Conservation (phyloP, 306 rosid species). For the Pyrus pyrifolia region DNA sequence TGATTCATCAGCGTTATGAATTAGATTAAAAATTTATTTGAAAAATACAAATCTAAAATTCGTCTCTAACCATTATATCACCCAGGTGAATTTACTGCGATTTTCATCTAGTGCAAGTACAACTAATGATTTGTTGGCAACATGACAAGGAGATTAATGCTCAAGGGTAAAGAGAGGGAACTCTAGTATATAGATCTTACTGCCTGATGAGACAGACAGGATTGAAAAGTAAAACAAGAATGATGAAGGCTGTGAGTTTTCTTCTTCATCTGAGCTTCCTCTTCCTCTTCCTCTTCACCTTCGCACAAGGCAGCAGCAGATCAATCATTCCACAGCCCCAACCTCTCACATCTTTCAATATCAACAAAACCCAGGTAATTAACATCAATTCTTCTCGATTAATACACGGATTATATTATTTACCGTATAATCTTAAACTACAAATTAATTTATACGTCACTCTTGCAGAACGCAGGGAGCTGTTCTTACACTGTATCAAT, state of each 20-base stretch:
- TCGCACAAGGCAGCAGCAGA: constrained; percentile 16
- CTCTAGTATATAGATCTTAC: background rate
- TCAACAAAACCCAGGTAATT: constrained; percentile 24
- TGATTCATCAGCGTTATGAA: fast-evolving
- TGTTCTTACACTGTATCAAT: constrained; percentile 61
- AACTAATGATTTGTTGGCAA: background rate
- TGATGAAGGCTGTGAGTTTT: constrained; percentile 13
- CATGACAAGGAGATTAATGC: background rate
- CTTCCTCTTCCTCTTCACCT: background rate
- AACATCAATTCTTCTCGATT: background rate
- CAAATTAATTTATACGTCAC: background rate
- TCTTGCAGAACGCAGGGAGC: constrained; percentile 34
- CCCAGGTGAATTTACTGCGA: background rate
- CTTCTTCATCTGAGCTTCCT: constrained; percentile 19
- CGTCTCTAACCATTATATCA: fast-evolving
- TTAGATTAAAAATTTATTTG: too few species aligned
- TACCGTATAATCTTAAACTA: too few species aligned
- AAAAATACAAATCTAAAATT: too few species aligned
- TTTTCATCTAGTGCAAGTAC: background rate
- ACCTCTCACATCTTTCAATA: constrained; percentile 26
- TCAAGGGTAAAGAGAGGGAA: background rate
- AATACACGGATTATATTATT: background rate
- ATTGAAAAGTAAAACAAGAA: background rate
- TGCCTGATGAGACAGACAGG: background rate
- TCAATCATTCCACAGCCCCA: constrained; percentile 26